phyloP scores from a whole-genome alignment of 78 protist species.

The Dictyostelium capitatum region DNA sequence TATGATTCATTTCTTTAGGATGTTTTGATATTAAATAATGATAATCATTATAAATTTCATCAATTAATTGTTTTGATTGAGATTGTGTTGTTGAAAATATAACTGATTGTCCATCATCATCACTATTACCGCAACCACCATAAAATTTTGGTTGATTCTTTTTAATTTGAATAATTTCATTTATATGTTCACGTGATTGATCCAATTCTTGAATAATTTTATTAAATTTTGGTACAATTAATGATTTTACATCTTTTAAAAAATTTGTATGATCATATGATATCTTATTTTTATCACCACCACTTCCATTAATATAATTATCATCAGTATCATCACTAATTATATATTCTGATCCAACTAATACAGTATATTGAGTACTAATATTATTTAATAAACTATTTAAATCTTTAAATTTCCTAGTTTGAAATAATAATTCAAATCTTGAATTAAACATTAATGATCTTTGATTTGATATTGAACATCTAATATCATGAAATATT shows the following conservation, averaged over 20 bases:
- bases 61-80: background rate
- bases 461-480: background rate
- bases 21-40: background rate
- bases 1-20: background rate
- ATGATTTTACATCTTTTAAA: background rate
- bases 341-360: slow-evolving; percentile 33
- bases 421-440: slow-evolving; percentile 30
- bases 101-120: no score
- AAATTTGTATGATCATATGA: background rate
- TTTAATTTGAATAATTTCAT: background rate
- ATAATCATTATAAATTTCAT: slow-evolving; percentile 13
- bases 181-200: background rate
- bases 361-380: background rate
- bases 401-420: background rate
- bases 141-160: background rate
- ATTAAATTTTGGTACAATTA: background rate
- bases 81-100: background rate
- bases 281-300: background rate
- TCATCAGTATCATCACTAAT: background rate
- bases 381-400: background rate
- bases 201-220: background rate
- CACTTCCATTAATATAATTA: background rate
- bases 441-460: slow-evolving; percentile 19
- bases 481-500: slow-evolving; percentile 8
- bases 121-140: background rate